Base-by-base conservation (phyloP, 768 basidiomycete genomes). In the Pleurotus pulmonarius region DNA sequence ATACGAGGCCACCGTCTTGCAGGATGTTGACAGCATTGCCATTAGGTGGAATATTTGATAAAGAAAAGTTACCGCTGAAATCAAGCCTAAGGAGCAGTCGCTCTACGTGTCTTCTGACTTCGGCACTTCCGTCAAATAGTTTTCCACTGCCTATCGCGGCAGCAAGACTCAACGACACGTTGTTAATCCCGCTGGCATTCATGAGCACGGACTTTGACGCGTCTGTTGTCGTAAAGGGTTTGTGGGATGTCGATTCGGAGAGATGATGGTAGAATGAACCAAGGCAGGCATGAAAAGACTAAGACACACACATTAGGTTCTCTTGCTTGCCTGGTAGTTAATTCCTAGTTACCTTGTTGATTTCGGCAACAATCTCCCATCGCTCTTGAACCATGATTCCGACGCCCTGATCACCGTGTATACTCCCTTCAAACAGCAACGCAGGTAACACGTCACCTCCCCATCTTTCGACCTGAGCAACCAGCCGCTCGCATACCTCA, bases 401-500 rank as follows among this genome's bases (percentile, higher is more conserved):
- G 5, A 91, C 83, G 61, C 78, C 76, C 54, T 82, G 82, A 18
- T 76, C 75, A 4, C 73, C 81, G 5, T 81, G 78, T 49, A 92
- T 64, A 65, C 88, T 91, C 12, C 90, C 91, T 66, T 94, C 93
- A 59, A 85, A 87, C 40, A 95, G 69, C 46, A 95, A 74, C 0
- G 87, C 90, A 11, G 94, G 94, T 2, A 95, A 73, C 7, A 95
- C 83, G 65, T 95, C 92, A 0, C 93, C 93, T 11, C 92, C 92
- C 94, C 94, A 97, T 52, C 93, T 75, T 69, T 95, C 94, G 0
- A 95, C 83, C 60, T 92, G 85, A 5, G 84, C 92, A n/a, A 87
- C 88, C 65, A 96, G 92, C 7, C 85, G 80, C 65, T 92, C 92
- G 67, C 92, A 95, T 7, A 88, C 77, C 61, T 92, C 90, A 49